Evolutionary conservation across 2,329 filamentous ascomycete genomes (phyloP).

Genomic region (Eurotiales sp.): DNA sequence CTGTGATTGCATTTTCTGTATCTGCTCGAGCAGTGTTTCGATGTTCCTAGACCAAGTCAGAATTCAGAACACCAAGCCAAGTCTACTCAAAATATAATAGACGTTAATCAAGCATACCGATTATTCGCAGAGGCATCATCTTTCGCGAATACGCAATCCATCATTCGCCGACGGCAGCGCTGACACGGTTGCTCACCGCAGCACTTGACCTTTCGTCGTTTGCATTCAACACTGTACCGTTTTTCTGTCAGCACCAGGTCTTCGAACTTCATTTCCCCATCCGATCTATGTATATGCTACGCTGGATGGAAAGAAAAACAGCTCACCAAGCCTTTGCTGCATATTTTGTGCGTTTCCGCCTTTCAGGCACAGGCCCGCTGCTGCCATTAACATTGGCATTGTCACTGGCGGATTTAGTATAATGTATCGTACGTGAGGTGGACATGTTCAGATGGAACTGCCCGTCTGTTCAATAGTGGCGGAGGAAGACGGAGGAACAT

Average conservation of each 20-base stretch:
- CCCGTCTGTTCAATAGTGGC: neutral
- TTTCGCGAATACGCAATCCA: conserved; percentile 62
- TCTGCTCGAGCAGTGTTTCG: conserved; percentile 27
- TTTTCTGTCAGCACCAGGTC: no score
- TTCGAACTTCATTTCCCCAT: no score
- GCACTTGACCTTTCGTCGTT: conserved; percentile 71
- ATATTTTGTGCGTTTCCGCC: conserved; percentile 13
- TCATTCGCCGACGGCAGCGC: conserved; percentile 59
- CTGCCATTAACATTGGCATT: neutral
- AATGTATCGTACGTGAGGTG: no score
- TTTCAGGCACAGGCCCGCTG: neutral
- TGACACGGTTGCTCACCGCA: conserved; percentile 67
- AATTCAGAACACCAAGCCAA: neutral
- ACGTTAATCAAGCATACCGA: conserved; percentile 6
- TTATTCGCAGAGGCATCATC: conserved; percentile 48
- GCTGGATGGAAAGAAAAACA: neutral
- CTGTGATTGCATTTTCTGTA: conserved; percentile 55
- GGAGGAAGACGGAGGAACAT: neutral
- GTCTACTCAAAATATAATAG: neutral
- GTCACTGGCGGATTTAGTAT: no score
- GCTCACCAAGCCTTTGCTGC: conserved; percentile 13
- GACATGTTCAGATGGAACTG: neutral
- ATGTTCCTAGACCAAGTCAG: conserved; percentile 20
- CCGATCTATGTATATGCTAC: no score
- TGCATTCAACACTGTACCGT: conserved; percentile 74